phyloP scores from a whole-genome alignment of 768 basidiomycete genomes.

The Suillus occidentalis region DNA sequence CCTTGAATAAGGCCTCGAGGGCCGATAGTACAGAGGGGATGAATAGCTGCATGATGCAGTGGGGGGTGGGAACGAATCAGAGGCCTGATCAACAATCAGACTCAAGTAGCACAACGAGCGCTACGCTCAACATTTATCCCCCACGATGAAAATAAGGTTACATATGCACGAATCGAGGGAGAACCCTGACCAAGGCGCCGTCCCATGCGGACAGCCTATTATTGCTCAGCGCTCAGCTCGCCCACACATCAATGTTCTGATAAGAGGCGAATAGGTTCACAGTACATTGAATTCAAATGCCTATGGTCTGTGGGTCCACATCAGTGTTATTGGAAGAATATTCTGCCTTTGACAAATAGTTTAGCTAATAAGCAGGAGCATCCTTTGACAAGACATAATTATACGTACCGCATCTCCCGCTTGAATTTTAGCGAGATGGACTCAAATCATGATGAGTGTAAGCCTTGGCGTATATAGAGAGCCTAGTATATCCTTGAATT shows the following conservation, averaged over 20 bases:
- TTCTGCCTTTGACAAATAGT: conserved; percentile 40
- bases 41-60: not conserved
- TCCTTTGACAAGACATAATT: too few species aligned
- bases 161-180: not conserved
- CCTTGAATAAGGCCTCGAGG: not conserved
- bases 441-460: conserved; percentile 59
- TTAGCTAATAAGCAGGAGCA: not conserved
- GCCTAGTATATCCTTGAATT: too few species aligned
- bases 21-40: not conserved
- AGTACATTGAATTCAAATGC: too few species aligned
- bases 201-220: not conserved
- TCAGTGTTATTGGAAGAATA: too few species aligned
- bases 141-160: not conserved
- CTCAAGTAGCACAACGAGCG: not conserved
- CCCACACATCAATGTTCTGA: too few species aligned
- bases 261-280: not conserved
- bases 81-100: not conserved
- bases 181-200: not conserved
- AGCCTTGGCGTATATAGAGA: conserved; percentile 43
- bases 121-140: not conserved
- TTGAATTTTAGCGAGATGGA: conserved; percentile 71
- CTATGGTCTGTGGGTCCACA: too few species aligned
- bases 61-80: not conserved
- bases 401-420: conserved; percentile 61
- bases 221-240: too few species aligned